A percentile compares a stretch with the other conserved stretches of the same genome.
Evolutionary conservation across 805 yeast species (phyloP).

Genomic region (Spathaspora passalidarum): DNA sequence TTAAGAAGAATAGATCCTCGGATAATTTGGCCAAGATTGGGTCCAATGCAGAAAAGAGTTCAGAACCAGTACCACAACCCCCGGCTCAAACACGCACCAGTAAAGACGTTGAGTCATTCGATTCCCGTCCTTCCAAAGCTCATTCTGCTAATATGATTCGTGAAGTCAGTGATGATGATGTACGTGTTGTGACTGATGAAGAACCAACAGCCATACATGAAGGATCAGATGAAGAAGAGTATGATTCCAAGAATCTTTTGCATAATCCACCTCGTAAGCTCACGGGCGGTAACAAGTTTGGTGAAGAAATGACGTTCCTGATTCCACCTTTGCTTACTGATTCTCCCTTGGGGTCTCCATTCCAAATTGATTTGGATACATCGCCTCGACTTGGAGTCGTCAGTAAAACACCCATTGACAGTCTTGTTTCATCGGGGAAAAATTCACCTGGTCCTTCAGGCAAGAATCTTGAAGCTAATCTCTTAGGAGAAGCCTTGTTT

Average conservation of each 20-base stretch:
- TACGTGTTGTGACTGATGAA: neutral
- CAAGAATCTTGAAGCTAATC: constrained; percentile 4
- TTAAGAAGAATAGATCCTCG: constrained; percentile 19
- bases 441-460: too few species aligned
- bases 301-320: constrained; percentile 25
- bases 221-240: constrained; percentile 1
- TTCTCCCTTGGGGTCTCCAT: constrained; percentile 32
- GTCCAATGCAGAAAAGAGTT: neutral
- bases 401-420: too few species aligned
- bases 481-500: constrained; percentile 55
- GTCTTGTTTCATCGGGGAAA: too few species aligned
- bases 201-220: neutral
- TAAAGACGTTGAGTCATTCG: neutral
- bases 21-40: constrained; percentile 14
- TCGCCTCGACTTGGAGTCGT: neutral
- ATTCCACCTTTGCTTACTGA: constrained; percentile 8
- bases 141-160: constrained; percentile 21
- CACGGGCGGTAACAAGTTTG: constrained; percentile 15
- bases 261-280: constrained; percentile 24
- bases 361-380: constrained; percentile 14
- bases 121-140: neutral
- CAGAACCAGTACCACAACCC: too few species aligned
- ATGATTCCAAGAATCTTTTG: constrained; percentile 19
- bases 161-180: constrained; percentile 25
- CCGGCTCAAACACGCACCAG: neutral